A percentile compares a stretch with the other conserved stretches of the same genome.
Evolutionary conservation across 768 basidiomycete species (phyloP).

Genomic region (Trametopsis cervina): DNA sequence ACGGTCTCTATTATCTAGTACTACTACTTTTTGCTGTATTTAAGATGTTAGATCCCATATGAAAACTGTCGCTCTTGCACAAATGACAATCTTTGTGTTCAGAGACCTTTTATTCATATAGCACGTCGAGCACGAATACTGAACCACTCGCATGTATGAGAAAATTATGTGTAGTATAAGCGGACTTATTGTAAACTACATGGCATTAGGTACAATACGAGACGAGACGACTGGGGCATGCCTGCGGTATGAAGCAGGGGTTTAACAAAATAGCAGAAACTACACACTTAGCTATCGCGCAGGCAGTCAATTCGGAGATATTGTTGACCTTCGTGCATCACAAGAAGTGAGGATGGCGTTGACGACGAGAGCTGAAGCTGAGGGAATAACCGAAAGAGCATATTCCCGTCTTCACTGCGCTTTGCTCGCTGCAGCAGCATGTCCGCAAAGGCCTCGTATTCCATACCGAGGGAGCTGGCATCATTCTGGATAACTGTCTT

Average conservation of each 20-base stretch:
- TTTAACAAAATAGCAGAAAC: neutral
- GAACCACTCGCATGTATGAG: neutral
- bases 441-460: conserved; percentile 5
- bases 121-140: neutral
- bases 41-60: too few relatives aligned
- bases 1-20: too few relatives aligned
- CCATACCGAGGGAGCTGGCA: neutral
- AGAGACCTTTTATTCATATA: too few relatives aligned
- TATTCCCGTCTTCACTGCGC: neutral
- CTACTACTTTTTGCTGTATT: too few relatives aligned
- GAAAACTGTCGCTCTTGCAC: too few relatives aligned
- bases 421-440: neutral
- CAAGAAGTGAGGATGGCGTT: neutral
- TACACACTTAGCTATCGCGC: neutral
- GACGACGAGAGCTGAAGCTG: neutral
- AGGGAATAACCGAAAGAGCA: neutral
- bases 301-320: neutral
- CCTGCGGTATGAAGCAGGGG: neutral
- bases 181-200: too few relatives aligned
- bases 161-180: too few relatives aligned
- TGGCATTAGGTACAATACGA: too few relatives aligned
- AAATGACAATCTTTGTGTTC: too few relatives aligned
- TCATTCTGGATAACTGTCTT: neutral
- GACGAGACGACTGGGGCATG: too few relatives aligned
- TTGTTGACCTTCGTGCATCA: neutral